Conservation (phyloP, 306 rosid species). For the Castanea sativa region DNA sequence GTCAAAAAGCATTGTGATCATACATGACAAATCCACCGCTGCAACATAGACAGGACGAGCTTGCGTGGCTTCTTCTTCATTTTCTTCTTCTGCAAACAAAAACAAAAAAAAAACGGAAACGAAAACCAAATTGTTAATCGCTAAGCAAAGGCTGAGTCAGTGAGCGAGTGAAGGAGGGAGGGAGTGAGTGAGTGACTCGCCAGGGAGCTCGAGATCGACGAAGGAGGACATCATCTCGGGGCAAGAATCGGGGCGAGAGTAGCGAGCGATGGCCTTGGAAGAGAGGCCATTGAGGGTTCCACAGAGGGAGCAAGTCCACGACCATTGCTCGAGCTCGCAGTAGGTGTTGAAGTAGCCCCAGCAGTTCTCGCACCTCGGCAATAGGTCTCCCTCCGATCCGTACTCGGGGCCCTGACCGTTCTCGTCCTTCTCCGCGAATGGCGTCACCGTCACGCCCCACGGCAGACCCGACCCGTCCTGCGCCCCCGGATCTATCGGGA, state of each 20-base stretch:
- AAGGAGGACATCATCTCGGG: slow-evolving; percentile 90
- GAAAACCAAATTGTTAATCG: neutral
- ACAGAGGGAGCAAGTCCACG: slow-evolving; percentile 87
- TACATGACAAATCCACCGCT: slow-evolving; percentile 94
- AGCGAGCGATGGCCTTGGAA: slow-evolving; percentile 67
- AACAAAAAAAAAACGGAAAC: neutral
- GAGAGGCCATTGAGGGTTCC: slow-evolving; percentile 87
- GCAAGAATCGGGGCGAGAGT: slow-evolving; percentile 72
- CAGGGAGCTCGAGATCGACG: slow-evolving; percentile 90
- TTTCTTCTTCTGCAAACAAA: slow-evolving; percentile 42
- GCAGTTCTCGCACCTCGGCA: slow-evolving; percentile 93
- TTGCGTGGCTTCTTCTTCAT: slow-evolving; percentile 55
- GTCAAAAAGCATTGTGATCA: slow-evolving; percentile 22
- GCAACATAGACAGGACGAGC: slow-evolving; percentile 93
- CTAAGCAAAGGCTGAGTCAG: neutral
- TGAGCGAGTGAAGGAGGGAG: no score
- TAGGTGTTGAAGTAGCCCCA: slow-evolving; percentile 85
- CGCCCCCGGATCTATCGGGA: slow-evolving; percentile 78
- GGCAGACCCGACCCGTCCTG: slow-evolving; percentile 85
- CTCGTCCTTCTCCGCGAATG: slow-evolving; percentile 73
- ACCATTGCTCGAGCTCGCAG: slow-evolving; percentile 92
- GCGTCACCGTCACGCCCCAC: slow-evolving; percentile 88
- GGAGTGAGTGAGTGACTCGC: slow-evolving; percentile 16
- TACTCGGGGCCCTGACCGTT: slow-evolving; percentile 56
- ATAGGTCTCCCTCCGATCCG: slow-evolving; percentile 62